Percentiles rank a stretch among this genome's conserved stretches.
These are phyloP conservation scores for Colletotrichum sp. DNA, from an alignment of 2,329 filamentous ascomycete species.

Conservation along the genomic window DNA sequence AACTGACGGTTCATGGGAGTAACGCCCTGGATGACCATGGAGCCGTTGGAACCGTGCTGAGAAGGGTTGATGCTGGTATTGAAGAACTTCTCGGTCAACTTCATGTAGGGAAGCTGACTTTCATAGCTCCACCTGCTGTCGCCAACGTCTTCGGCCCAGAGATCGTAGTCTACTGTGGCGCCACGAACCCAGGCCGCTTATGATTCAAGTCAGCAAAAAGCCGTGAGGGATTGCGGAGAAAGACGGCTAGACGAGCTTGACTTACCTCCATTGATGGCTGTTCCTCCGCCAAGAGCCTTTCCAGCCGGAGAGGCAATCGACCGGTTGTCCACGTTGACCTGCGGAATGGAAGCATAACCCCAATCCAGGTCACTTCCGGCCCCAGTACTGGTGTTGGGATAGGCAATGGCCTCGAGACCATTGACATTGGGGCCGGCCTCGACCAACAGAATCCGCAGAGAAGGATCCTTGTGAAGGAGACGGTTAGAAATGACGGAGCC, in stretches of 20 bases:
- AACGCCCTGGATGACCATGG: constrained; percentile 35
- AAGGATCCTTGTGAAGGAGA: constrained; percentile 27
- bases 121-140: constrained; percentile 51
- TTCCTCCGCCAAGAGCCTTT: constrained; percentile 46
- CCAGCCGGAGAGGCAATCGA: constrained; percentile 26
- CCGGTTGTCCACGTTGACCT: constrained; percentile 23
- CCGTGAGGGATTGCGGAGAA: neutral
- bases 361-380: constrained; percentile 33
- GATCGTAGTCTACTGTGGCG: constrained; percentile 46
- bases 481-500: constrained; percentile 40
- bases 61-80: constrained; percentile 29
- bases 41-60: constrained; percentile 42
- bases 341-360: constrained; percentile 35
- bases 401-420: constrained; percentile 26
- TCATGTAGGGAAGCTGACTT: constrained; percentile 49
- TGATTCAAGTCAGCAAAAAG: constrained; percentile 40
- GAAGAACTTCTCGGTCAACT: constrained; percentile 38
- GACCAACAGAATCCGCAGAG: constrained; percentile 38
- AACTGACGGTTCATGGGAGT: constrained; percentile 37
- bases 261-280: constrained; percentile 44
- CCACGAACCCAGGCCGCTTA: constrained; percentile 45
- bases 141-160: constrained; percentile 38
- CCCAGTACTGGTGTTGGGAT: constrained; percentile 24
- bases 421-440: constrained; percentile 40
- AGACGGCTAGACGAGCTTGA: constrained; percentile 14